Conservation (phyloP, 129 eudicot species). For the Tagetes erecta region DNA sequence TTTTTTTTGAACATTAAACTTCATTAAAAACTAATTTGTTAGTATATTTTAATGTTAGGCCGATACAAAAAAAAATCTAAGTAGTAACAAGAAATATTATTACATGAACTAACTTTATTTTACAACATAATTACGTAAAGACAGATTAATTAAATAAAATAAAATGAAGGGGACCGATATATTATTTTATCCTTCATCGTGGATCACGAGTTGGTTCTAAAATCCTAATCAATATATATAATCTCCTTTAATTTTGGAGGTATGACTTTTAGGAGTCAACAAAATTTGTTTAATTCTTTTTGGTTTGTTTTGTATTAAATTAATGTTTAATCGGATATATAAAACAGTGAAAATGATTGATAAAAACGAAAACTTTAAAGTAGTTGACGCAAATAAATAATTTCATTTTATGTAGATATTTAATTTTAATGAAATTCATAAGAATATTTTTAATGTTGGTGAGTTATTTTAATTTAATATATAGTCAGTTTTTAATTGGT, state of each 20-base stretch:
- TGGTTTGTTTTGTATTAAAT: not conserved
- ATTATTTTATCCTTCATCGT: slow-evolving; percentile 12
- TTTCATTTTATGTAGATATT: too few relatives aligned
- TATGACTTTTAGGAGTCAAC: slow-evolving; percentile 3
- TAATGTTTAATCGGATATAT: not conserved
- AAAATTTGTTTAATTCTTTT: not conserved
- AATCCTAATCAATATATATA: not conserved
- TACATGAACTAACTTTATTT: too few relatives aligned
- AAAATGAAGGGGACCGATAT: not conserved
- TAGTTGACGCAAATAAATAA: not conserved
- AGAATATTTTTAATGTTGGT: too few relatives aligned
- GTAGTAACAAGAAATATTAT: too few relatives aligned
- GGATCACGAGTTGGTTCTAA: slow-evolving; percentile 3
- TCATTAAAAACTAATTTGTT: too few relatives aligned
- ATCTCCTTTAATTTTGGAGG: slow-evolving; percentile 7
- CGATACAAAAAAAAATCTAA: too few relatives aligned
- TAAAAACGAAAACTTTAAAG: not conserved
- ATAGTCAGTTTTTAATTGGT: too few relatives aligned
- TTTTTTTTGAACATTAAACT: too few relatives aligned
- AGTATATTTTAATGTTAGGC: too few relatives aligned
- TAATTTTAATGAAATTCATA: too few relatives aligned
- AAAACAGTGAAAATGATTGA: not conserved
- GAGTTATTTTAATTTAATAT: too few relatives aligned
- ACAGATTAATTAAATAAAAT: not conserved
- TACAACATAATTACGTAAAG: not conserved